These are phyloP conservation scores for Mitosporidium daphniae DNA, from an alignment of 371 early-diverging fungal genomes.

Conservation along the genomic window DNA sequence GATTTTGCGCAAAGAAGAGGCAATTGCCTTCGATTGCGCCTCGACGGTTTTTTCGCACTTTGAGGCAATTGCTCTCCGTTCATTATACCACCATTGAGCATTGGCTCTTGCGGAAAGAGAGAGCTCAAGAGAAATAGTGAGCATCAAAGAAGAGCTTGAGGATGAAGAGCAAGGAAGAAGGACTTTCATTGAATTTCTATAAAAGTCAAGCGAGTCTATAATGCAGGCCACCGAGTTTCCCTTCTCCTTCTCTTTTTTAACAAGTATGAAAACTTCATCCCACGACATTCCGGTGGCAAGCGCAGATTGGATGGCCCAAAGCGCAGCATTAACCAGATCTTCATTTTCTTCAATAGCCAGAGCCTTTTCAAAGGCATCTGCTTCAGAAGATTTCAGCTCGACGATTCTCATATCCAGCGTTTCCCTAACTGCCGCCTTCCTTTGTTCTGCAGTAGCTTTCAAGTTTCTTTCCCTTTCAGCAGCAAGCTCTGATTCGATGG, in stretches of 20 bases:
- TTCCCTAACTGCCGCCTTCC: constrained; percentile 29
- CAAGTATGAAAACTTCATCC: constrained; percentile 45
- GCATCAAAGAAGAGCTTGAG: too few relatives aligned
- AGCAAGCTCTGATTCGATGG: too few relatives aligned
- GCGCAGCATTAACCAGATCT: constrained; percentile 38
- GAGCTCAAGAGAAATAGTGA: constrained; percentile 50
- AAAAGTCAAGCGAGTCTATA: constrained; percentile 22
- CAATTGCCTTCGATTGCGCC: constrained; percentile 35
- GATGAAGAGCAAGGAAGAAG: too few relatives aligned
- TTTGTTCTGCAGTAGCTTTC: constrained; percentile 24
- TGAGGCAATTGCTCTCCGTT: constrained; percentile 27
- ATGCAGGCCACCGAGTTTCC: constrained; percentile 36
- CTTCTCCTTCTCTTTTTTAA: constrained; percentile 29
- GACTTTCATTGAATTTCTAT: too few relatives aligned
- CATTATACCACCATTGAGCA: constrained; percentile 48
- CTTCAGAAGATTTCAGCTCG: constrained; percentile 21
- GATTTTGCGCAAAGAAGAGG: constrained; percentile 56
- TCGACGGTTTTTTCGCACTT: constrained; percentile 61
- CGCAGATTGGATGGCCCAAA: constrained; percentile 37
- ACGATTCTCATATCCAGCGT: constrained; percentile 37
- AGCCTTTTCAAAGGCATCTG: constrained; percentile 22
- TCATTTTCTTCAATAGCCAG: constrained; percentile 36
- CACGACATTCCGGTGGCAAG: constrained; percentile 75
- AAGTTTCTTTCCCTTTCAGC: constrained; percentile 26
- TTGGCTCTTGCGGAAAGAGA: constrained; percentile 49